A percentile compares a stretch with the other conserved stretches of the same genome.
These are phyloP conservation scores for Meyerozyma guilliermondii DNA, from an alignment of 1,139 yeast genomes.

Conservation along the genomic window DNA sequence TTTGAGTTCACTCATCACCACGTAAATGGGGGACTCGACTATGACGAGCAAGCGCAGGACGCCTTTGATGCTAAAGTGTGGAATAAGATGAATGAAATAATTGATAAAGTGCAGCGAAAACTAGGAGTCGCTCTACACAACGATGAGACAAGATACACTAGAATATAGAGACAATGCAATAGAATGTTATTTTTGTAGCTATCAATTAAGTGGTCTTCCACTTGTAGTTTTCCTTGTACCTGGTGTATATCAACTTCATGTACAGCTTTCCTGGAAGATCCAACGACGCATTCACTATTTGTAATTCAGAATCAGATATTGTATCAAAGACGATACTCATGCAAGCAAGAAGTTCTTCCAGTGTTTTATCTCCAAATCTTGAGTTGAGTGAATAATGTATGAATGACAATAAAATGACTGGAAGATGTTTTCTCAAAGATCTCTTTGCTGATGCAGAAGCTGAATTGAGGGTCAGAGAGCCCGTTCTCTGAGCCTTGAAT, in stretches of 20 bases:
- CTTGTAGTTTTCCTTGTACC: conserved; percentile 73
- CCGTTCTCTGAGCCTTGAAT: conserved; percentile 11
- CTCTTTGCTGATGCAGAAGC: conserved; percentile 51
- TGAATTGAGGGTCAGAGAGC: conserved; percentile 44
- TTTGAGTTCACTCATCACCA: conserved; percentile 40
- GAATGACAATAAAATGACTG: conserved; percentile 55
- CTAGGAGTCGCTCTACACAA: neutral
- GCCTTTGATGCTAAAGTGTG: conserved; percentile 33
- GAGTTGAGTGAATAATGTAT: conserved; percentile 46
- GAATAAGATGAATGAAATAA: conserved; percentile 23
- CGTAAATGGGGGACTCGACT: conserved; percentile 11
- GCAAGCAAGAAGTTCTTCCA: conserved; percentile 51
- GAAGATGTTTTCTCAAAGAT: conserved; percentile 58
- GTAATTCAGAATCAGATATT: conserved; percentile 62
- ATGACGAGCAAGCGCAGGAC: conserved; percentile 12
- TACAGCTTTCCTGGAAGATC: conserved; percentile 69
- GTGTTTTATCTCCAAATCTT: conserved; percentile 44
- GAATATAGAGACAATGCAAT: neutral
- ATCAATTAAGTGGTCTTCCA: conserved; percentile 55
- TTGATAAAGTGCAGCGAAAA: neutral
- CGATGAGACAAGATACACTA: neutral
- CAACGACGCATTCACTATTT: conserved; percentile 59
- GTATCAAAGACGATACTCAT: conserved; percentile 65
- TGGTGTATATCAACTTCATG: conserved; percentile 62
- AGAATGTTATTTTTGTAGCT: no score